Evolutionary conservation across 2,329 filamentous ascomycete species (phyloP), one percentile per base, ranked within the genome.

Genomic region (Aspergillus sp.): DNA sequence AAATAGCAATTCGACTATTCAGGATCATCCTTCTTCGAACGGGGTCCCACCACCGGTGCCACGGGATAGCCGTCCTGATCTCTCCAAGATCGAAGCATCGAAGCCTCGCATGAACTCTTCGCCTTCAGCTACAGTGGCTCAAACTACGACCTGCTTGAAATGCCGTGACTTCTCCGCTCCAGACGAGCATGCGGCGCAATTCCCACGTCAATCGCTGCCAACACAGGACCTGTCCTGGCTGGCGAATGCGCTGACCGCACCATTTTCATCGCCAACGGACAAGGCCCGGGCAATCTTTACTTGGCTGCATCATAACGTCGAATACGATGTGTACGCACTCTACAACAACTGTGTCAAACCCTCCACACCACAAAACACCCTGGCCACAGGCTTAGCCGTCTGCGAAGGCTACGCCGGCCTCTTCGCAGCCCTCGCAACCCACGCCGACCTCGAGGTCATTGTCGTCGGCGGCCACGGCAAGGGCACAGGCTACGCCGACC

Each of bases 271-370:
- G 0, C 72, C 75, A 1, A 95, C 91, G 0, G 91, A 97, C 67
- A 96, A 96, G 71, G 91, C 93, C 2, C 80, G 93, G 23, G 89
- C 83, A 2, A 88, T 98, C 50, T 97, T 97, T 64, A 88, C 87
- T 1, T 98, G 93, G 93, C 82, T 90, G 37, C 91, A 97, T 68
- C 84, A 97, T 68, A 97, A 97, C 59, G 84, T 98, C 49, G 78
- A 77, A 42, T 98, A 97, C 65, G 88, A 97, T 63, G 82, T 83
- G 0, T 77, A 81, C 22, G 79, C 84, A 20, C 95, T 96, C 72
- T 94, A 94, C 62, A 80, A 77, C 48, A 80, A 83, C 32, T 82
- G 74, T 42, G 73, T 95, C 27, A 77, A 82, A 53, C 74, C 79
- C 6, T 83, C 82, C 38, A 85, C 82, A 0, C 85, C 89, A 0